These are phyloP conservation scores for Leccinum sublutescens DNA, from an alignment of 768 basidiomycete genomes.

Conservation along the genomic window DNA sequence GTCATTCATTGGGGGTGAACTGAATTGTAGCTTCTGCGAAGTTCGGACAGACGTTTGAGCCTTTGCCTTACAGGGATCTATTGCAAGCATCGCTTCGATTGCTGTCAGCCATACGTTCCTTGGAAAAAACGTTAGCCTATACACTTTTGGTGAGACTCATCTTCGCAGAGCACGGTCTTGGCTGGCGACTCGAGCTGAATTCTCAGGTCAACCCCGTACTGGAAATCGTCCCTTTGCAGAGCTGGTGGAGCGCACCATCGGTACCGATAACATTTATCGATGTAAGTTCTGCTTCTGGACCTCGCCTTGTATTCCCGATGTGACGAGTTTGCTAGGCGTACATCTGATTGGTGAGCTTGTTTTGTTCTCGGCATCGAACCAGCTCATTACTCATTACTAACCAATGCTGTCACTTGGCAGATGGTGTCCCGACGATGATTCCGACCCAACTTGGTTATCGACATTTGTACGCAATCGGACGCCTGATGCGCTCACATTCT, in stretches of 20 bases:
- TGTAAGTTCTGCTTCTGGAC: slow-evolving; percentile 24
- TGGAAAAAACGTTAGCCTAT: slow-evolving; percentile 30
- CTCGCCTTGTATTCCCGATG: not conserved
- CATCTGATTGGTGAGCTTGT: slow-evolving; percentile 40
- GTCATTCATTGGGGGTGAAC: slow-evolving; percentile 42
- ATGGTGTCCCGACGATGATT: slow-evolving; percentile 53
- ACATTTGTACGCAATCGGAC: slow-evolving; percentile 37
- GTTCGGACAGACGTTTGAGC: slow-evolving; percentile 2
- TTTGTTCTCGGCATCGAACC: not conserved
- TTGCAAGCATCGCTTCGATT: slow-evolving; percentile 39
- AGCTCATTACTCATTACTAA: not conserved
- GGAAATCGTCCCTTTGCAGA: slow-evolving; percentile 42
- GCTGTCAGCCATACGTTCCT: slow-evolving; percentile 33
- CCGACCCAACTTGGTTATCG: slow-evolving; percentile 44
- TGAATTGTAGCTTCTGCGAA: not conserved
- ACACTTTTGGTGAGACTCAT: slow-evolving; percentile 43
- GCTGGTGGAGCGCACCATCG: slow-evolving; percentile 39
- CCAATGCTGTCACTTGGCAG: slow-evolving; percentile 24
- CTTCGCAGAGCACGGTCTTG: not conserved
- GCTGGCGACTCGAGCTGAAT: not conserved
- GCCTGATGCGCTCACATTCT: slow-evolving; percentile 11
- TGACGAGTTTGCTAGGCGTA: slow-evolving; percentile 31
- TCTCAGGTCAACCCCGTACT: slow-evolving; percentile 48
- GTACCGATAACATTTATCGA: slow-evolving; percentile 40
- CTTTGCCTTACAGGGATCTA: slow-evolving; percentile 31